These are phyloP conservation scores for Condylostoma magnum DNA, from an alignment of 169 alveolate genomes.

Conservation along the genomic window DNA sequence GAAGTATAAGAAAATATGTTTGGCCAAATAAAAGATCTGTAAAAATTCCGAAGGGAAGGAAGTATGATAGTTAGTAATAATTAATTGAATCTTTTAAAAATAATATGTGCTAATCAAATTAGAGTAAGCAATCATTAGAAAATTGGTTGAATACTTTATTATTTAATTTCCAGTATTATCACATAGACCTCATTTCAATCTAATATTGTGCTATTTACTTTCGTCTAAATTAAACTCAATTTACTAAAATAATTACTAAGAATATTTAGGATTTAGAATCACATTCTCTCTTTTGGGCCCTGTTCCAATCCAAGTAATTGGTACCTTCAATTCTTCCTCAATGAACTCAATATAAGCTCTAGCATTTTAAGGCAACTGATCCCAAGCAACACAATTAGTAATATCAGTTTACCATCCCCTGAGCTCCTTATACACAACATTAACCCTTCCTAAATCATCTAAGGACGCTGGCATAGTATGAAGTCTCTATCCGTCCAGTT, in stretches of 20 bases:
- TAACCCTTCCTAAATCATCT: conserved; percentile 71
- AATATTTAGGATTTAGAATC: conserved; percentile 31
- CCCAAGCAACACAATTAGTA: conserved; percentile 63
- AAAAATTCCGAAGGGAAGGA: conserved; percentile 18
- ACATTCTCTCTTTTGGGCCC: conserved; percentile 86
- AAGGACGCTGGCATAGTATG: conserved; percentile 80
- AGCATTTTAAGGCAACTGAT: conserved; percentile 85
- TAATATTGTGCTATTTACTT: too few species aligned
- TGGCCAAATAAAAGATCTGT: conserved; percentile 31
- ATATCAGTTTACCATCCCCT: conserved; percentile 90
- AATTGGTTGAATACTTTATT: too few species aligned
- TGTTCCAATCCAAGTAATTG: conserved; percentile 89
- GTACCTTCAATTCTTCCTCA: conserved; percentile 73
- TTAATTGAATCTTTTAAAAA: too few species aligned
- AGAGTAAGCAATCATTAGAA: too few species aligned
- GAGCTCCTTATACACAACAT: conserved; percentile 84
- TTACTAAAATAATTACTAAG: too few species aligned
- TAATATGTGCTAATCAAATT: too few species aligned
- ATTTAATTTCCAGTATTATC: too few species aligned
- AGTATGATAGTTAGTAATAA: too few species aligned
- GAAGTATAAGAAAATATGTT: conserved; percentile 12
- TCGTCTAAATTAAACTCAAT: too few species aligned
- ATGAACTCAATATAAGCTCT: conserved; percentile 75
- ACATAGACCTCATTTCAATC: too few species aligned
- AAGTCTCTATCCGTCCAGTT: conserved; percentile 52